Evolutionary conservation across 2,329 filamentous ascomycete species (phyloP), one percentile per base, ranked within the genome.

Genomic region (Colletotrichum siamense): DNA sequence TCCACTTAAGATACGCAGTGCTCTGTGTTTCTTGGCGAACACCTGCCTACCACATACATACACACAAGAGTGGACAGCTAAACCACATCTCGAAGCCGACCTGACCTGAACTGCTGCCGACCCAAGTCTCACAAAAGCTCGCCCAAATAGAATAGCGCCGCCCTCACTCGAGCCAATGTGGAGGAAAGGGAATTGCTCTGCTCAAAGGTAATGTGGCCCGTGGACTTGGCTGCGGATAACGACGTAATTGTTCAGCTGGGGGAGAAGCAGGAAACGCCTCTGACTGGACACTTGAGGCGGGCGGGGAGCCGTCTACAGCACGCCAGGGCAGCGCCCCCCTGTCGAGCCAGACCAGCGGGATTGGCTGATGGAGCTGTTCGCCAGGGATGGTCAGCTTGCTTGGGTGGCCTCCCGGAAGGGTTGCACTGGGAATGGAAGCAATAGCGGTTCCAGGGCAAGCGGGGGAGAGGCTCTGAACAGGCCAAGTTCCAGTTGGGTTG

Each of bases 161-260:
- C 22, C 52, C 3, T 70, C 68, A 62, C 57, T 70, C 49, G 44
- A 15, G 55, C 55, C 16, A 32, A 52, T 52, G 55, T 70, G 68
- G 68, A 70, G 68, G 68, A 62, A 70, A 63, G 32, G 68, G 39
- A 62, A 70, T 70, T 70, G 36, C 67, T 39, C 32, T 32, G 67
- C 67, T 49, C 28, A 57, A 26, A 59, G 65, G 65, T 68, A 59
- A 68, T 36, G 52, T 69, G 69, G 69, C 30, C 55, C 55, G 55
- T 73, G 39, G 63, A 57, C 69, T 75, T 63, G 73, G 73, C 69
- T 72, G 70, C 73, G 73, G 73, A 75, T 73, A 73, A 73, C 73
- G 73, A 76, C 73, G 73, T 76, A 76, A 76, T 76, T 49, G 34
- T 44, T 71, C 73, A 73, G 73, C 73, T 69, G 64, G 64, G 64